Conservation (phyloP, 495 filamentous ascomycete genomes). For the Talaromyces nanjingensis region DNA sequence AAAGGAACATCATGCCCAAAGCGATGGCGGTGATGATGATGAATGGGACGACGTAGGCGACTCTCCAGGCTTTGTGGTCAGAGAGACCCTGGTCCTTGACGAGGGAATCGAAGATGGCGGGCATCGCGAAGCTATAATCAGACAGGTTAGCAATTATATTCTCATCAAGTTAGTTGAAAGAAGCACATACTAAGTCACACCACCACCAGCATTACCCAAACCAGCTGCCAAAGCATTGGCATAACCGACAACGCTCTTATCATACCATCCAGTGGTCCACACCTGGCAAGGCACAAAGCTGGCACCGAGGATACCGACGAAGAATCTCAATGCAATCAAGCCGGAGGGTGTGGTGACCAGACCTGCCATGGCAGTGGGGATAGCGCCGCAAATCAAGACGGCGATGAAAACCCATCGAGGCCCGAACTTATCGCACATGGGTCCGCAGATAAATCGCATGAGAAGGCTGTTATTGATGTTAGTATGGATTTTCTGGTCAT, state of each 20-base stretch:
- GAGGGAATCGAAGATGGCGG: conserved; percentile 80
- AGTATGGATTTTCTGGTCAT: neutral
- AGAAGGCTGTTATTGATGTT: conserved; percentile 46
- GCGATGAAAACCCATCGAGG: conserved; percentile 75
- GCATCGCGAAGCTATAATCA: conserved; percentile 75
- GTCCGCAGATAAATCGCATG: conserved; percentile 75
- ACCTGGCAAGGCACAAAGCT: conserved; percentile 94
- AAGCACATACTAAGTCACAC: conserved; percentile 55
- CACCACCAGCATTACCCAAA: conserved; percentile 85
- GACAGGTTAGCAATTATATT: neutral
- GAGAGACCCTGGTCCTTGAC: conserved; percentile 50
- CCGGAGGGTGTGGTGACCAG: conserved; percentile 62
- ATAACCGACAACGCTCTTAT: conserved; percentile 90
- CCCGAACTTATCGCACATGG: conserved; percentile 78
- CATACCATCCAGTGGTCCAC: conserved; percentile 92
- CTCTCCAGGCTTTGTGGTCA: conserved; percentile 70
- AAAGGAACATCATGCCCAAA: conserved; percentile 62
- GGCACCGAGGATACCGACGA: conserved; percentile 87
- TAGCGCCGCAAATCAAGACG: conserved; percentile 63
- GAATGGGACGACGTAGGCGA: conserved; percentile 78
- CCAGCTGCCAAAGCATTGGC: conserved; percentile 84
- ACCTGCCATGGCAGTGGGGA: conserved; percentile 81
- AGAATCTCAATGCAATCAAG: conserved; percentile 77
- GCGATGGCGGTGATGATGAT: conserved; percentile 62
- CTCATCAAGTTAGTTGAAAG: neutral